Evolutionary conservation across 257 asterid genomes (phyloP).

Genomic region (Jaltomata sinuosa): DNA sequence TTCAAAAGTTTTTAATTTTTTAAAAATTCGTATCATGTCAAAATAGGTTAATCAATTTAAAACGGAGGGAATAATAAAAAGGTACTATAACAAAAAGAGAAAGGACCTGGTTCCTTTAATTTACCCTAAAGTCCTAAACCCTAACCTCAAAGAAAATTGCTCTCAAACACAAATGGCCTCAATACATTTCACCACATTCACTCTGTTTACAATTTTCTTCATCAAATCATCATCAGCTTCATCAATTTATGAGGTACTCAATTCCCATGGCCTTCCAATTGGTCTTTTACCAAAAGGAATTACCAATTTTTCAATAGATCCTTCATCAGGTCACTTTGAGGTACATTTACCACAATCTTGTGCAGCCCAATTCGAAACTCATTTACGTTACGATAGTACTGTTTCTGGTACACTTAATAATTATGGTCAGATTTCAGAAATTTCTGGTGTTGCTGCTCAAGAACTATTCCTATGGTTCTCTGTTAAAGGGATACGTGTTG

Average conservation of each 20-base stretch:
- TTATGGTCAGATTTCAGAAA: conserved; percentile 36
- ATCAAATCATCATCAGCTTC: conserved; percentile 10
- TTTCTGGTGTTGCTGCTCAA: conserved; percentile 69
- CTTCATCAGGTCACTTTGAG: conserved; percentile 43
- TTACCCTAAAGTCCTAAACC: conserved; percentile 14
- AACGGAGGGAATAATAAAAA: too few species aligned
- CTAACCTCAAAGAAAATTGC: conserved; percentile 15
- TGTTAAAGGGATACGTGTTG: conserved; percentile 63
- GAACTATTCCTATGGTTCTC: conserved; percentile 88
- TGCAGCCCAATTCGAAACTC: conserved; percentile 73
- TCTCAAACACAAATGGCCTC: neutral
- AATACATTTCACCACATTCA: neutral
- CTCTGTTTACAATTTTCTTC: neutral
- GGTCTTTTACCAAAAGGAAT: conserved; percentile 75
- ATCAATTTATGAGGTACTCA: conserved; percentile 37
- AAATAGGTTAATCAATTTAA: too few species aligned
- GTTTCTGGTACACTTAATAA: conserved; percentile 46
- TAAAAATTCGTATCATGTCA: too few species aligned
- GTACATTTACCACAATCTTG: conserved; percentile 49
- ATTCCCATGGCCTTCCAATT: conserved; percentile 50
- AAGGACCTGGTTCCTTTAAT: neutral
- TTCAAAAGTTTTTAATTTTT: too few species aligned
- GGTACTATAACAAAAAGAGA: neutral
- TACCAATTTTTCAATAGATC: conserved; percentile 38
- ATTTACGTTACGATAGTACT: conserved; percentile 47